Percentiles rank a stretch among this genome's conserved stretches.
Conservation (phyloP, 805 yeast species). For the Pichia deserticola region DNA sequence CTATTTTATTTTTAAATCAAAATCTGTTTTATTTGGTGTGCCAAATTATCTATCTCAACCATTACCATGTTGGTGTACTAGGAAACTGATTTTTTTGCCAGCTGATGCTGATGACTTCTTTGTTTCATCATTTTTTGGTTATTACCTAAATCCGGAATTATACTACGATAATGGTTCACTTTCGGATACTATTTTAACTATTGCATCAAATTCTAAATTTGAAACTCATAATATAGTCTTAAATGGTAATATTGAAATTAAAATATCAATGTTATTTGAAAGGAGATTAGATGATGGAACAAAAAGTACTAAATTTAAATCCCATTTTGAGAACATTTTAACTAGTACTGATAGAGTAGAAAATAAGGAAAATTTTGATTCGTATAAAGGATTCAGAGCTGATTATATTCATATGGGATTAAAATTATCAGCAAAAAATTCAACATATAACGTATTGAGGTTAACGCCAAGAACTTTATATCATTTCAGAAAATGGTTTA, state of each 20-base stretch:
- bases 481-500: slow-evolving; percentile 79
- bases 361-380: slow-evolving; percentile 55
- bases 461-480: slow-evolving; percentile 58
- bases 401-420: slow-evolving; percentile 68
- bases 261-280: slow-evolving; percentile 52
- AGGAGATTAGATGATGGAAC: slow-evolving; percentile 30
- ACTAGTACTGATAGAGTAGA: slow-evolving; percentile 45
- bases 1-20: slow-evolving; percentile 57
- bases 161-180: slow-evolving; percentile 8
- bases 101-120: slow-evolving; percentile 19
- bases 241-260: slow-evolving; percentile 53
- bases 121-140: slow-evolving; percentile 22
- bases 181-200: slow-evolving; percentile 5
- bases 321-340: slow-evolving; percentile 51
- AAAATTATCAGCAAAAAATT: slow-evolving; percentile 26
- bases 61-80: slow-evolving; percentile 52
- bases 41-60: slow-evolving; percentile 64
- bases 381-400: slow-evolving; percentile 71
- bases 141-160: slow-evolving; percentile 15
- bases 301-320: slow-evolving; percentile 37
- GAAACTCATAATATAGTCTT: slow-evolving; percentile 52
- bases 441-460: slow-evolving; percentile 59
- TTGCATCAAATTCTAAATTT: slow-evolving; percentile 17
- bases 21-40: slow-evolving; percentile 58
- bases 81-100: slow-evolving; percentile 40